Percentiles rank a stretch among this genome's conserved stretches.
phyloP scores from a whole-genome alignment of 257 asterid genomes.

The Fraxinus anomala region DNA sequence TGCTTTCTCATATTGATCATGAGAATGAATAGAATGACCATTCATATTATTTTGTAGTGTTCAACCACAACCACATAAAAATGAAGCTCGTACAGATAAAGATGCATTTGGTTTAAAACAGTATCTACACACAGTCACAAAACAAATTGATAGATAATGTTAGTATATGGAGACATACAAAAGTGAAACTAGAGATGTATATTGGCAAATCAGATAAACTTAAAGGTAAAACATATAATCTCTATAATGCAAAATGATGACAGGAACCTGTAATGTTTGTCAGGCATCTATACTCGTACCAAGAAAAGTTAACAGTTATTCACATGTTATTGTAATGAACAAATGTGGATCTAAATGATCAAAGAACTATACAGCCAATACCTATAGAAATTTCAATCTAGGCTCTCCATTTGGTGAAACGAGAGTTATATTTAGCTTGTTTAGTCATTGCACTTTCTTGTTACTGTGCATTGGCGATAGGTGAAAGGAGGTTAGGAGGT shows the following conservation, averaged over 20 bases:
- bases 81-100: background rate
- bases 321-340: background rate
- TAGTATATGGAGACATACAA: background rate
- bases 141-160: conserved; percentile 3
- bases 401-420: background rate
- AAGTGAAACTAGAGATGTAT: background rate
- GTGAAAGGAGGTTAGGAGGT: background rate
- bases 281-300: background rate
- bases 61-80: background rate
- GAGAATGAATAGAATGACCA: conserved; percentile 17
- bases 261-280: background rate
- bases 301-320: conserved; percentile 2
- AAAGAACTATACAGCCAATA: background rate
- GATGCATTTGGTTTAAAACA: background rate
- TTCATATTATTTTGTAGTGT: background rate
- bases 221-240: background rate
- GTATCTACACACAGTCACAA: background rate
- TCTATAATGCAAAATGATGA: conserved; percentile 4
- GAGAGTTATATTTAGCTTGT: background rate
- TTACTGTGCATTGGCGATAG: background rate
- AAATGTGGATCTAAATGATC: background rate
- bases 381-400: background rate
- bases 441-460: background rate
- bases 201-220: background rate
- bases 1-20: conserved; percentile 3